Base-by-base conservation (phyloP, 257 asterid species). In the Rhazya stricta region DNA sequence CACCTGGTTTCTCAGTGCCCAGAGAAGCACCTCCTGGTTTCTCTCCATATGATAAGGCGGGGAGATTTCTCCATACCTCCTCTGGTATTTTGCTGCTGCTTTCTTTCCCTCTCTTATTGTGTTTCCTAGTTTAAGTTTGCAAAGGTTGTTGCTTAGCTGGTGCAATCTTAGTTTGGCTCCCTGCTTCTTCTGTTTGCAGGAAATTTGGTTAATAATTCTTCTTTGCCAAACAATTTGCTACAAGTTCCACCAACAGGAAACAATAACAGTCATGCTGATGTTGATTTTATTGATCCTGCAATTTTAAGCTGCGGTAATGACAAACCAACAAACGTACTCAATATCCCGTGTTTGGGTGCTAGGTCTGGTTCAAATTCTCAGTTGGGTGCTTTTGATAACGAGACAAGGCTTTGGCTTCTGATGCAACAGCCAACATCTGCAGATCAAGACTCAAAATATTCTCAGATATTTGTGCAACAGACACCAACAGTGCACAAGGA, bases 21-120 rank as follows among this genome's bases (percentile, higher is more conserved):
- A 86, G 96, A 81, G 96, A 88, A 74, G 90, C 91, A 67, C 97
- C 97, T 71, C 97, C 96, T 25, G 97, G 97, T 48, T 94, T 91
- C 81, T 84, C 91, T 2, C 29, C 88, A 70, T 60, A 82, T 53
- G 94, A 89, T 71, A 87, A 89, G 77, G 75, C 82, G 6, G 83
- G 86, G 54, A 53, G 79, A 46, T 78, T 86, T 46, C 74, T 86
- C 67, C 89, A 79, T 50, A 72, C 84, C 53, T 78, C 92, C 36
- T 88, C 94, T 76, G 97, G 96, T 80, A 85, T 36, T 65, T 21
- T 80, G 65, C 58, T 25, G 18, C 61, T 30, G 46, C 76, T 62
- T 9, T 5, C 67, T 50, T 69, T 72, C 75, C 48, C 62, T 72
- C 67, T 73, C 43, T 18, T 23, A 27, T 16, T 75, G 63, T 51